Base-by-base conservation (phyloP, 805 yeast genomes). In the Yamadazyma laniorum region DNA sequence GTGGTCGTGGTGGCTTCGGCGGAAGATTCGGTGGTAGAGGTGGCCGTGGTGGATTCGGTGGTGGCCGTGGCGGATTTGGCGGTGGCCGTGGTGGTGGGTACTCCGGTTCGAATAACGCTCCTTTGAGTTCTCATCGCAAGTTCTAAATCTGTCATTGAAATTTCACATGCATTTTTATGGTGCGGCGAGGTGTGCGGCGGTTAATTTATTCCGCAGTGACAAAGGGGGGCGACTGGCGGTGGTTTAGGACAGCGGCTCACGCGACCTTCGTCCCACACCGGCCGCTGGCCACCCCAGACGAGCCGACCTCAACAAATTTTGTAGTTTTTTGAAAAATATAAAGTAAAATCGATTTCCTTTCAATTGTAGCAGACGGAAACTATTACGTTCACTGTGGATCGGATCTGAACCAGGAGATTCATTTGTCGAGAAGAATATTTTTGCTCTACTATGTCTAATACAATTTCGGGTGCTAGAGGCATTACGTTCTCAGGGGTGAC, bases 1-100 rank as follows among this genome's bases (percentile, higher is more conserved):
- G 65, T 44, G 82, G 84, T 51, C 48, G 65, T 40, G 80, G 87
- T 50, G 80, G 83, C 50, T 64, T 71, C 52, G 73, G 79, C 43
- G 74, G 80, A 34, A 63, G 74, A 42, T 65, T 75, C 36, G 70
- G 75, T 47, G 70, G 80, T 46, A 67, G 79, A 42, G 67, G 77
- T 38, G 77, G 82, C 36, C 41, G 61, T 12, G 71, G 83, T 45
- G 76, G 86, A 36, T 44, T 56, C 13, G 49, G 61, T 34, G 63
- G 79, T 30, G 54, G 73, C 32, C 36, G 47, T n/a, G 76, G 85
- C 44, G 67, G 80, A 45, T 14, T 13, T 16, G 32, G 33, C 17
- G 65, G 79, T 31, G 54, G 64, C n/a, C 12, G 17, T 17, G 33
- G 34, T 23, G 34, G 34, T 8, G 53, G 63, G 40, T 32, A 37